Base-by-base conservation (phyloP, 148 eudicot genomes). In the Fallopia convolvulus region DNA sequence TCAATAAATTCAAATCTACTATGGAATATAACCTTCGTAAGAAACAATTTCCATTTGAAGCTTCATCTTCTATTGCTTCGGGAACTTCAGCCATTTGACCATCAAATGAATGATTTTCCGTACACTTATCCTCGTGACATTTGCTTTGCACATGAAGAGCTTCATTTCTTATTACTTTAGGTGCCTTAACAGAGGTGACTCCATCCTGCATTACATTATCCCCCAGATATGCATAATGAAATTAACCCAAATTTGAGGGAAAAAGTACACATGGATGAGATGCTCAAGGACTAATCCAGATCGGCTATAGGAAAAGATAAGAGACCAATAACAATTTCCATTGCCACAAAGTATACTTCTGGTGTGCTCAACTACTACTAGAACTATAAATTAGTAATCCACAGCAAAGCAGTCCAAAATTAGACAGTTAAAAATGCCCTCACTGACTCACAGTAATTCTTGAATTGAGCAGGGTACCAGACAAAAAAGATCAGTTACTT, bases 1-100 rank as follows among this genome's bases (percentile, higher is more conserved):
- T 66, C 33, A 8, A 12, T 26, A 50, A 53, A 52, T 13, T 66
- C 53, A 58, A 74, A 33, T 36, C n/a, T 21, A 21, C 63, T 23
- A 74, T 52, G 68, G 32, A 61, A 76, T 53, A 88, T 79, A 52
- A 81, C 98, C 93, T 93, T 87, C 79, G 86, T 75, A 93, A 71
- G 60, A 93, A 93, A 84, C 33, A 74, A 85, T 84, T 90, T 82
- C 86, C 88, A 77, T 83, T 42, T 78, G 75, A 79, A 74, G 85
- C 82, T 81, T 82, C 90, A 39, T 87, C 86, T 66, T 81, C 78
- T 49, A 83, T 78, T 52, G 75, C 78, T 78, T 88, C 33, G 72
- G 18, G 72, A 17, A 66, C 17, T 10, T 66, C 30, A 63, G 74
- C 50, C 77, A 61, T 9, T 18, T 75, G 72, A 66, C 20, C 72